Evolutionary conservation across 192 early-diverging fungal genomes (phyloP).

Genomic region (Backusella psychrophila): DNA sequence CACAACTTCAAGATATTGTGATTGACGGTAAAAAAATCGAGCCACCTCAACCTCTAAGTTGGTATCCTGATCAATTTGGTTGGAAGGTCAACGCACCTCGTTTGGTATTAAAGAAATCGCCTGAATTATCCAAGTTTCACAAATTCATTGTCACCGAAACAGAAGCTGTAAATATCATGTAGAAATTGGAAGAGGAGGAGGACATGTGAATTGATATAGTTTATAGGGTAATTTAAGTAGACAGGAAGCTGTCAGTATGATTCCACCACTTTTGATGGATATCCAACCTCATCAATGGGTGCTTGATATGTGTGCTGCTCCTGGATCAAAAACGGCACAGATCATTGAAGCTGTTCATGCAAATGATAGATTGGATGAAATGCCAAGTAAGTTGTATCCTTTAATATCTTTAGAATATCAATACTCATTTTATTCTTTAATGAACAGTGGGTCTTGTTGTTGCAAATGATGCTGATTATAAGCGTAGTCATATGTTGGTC

Average conservation of each 20-base stretch:
- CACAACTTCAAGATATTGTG: slow-evolving; percentile 45
- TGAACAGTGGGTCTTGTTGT: slow-evolving; percentile 79
- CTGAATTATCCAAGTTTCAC: slow-evolving; percentile 82
- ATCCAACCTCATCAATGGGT: slow-evolving; percentile 82
- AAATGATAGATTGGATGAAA: slow-evolving; percentile 49
- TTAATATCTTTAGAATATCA: neutral
- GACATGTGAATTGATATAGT: too few relatives aligned
- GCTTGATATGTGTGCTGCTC: slow-evolving; percentile 97
- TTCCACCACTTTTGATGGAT: slow-evolving; percentile 91
- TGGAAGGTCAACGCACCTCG: slow-evolving; percentile 87
- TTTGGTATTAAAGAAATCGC: slow-evolving; percentile 70
- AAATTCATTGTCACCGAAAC: slow-evolving; percentile 95
- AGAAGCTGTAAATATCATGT: slow-evolving; percentile 59
- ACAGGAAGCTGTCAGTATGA: slow-evolving; percentile 98
- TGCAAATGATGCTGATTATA: slow-evolving; percentile 95
- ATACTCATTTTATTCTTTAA: neutral
- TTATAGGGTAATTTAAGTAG: slow-evolving; percentile 87
- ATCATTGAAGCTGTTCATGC: slow-evolving; percentile 77
- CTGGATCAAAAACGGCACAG: slow-evolving; percentile 98
- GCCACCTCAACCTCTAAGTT: slow-evolving; percentile 76
- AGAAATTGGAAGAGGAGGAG: neutral
- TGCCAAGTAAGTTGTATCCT: slow-evolving; percentile 43
- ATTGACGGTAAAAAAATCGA: slow-evolving; percentile 75
- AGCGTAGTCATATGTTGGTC: slow-evolving; percentile 90
- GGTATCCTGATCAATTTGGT: slow-evolving; percentile 91